These are phyloP conservation scores for Bassia scoparia DNA, from an alignment of 148 eudicot genomes.

Conservation along the genomic window DNA sequence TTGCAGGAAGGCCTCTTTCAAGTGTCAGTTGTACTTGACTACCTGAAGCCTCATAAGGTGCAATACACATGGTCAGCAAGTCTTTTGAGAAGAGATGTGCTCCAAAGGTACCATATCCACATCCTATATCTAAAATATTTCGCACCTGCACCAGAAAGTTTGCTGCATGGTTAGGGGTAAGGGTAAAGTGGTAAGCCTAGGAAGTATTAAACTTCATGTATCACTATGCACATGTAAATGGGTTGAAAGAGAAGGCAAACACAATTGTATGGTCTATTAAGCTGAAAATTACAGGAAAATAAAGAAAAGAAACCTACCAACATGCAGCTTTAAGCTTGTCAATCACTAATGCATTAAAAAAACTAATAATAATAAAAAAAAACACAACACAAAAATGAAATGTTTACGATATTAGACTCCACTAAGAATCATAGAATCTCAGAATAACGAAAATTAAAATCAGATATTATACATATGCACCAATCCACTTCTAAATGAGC, in stretches of 20 bases:
- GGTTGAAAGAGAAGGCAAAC: background rate
- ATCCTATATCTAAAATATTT: slow-evolving; percentile 82
- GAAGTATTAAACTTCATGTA: background rate
- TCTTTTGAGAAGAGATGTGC: slow-evolving; percentile 78
- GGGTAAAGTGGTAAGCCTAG: background rate
- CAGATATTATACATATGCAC: background rate
- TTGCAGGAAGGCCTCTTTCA: slow-evolving; percentile 95
- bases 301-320: background rate
- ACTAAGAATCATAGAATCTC: background rate
- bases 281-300: background rate
- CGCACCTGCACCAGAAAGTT: slow-evolving; percentile 57
- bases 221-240: background rate
- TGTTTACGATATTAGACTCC: background rate
- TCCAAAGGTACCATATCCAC: slow-evolving; percentile 95
- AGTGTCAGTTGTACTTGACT: slow-evolving; percentile 93
- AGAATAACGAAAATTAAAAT: background rate
- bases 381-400: background rate
- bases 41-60: slow-evolving; percentile 87
- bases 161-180: slow-evolving; percentile 5
- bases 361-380: background rate
- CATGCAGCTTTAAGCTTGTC: background rate
- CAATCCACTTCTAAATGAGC: background rate
- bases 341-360: background rate
- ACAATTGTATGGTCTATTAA: background rate
- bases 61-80: slow-evolving; percentile 80